phyloP scores from a whole-genome alignment of 2,329 filamentous ascomycete species.

The Ophiostoma piceae region DNA sequence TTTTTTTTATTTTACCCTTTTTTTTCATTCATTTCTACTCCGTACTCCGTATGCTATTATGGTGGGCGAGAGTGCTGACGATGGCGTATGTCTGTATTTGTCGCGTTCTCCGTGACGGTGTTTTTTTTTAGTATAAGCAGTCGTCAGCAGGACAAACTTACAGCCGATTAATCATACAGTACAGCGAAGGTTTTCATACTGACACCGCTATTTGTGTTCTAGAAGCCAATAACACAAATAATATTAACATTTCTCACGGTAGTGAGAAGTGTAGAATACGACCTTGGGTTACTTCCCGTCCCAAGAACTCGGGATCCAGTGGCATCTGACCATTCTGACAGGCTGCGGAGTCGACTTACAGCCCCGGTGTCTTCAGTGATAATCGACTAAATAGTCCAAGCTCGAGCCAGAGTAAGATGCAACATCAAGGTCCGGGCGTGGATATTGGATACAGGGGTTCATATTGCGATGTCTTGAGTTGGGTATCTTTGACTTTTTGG shows the following conservation, averaged over 20 bases:
- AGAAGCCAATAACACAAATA: not conserved
- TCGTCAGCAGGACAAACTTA: too few species aligned
- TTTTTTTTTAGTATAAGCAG: too few species aligned
- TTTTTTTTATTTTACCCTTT: too few species aligned
- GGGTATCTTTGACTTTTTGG: not conserved
- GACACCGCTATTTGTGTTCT: not conserved
- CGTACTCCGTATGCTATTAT: too few species aligned
- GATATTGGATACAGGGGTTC: not conserved
- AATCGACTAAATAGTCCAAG: not conserved
- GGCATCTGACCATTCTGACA: not conserved
- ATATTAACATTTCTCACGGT: not conserved
- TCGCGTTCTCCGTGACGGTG: too few species aligned
- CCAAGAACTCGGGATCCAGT: not conserved
- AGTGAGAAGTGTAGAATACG: conserved; percentile 1
- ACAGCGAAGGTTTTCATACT: not conserved
- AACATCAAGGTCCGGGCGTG: not conserved
- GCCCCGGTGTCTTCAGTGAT: not conserved
- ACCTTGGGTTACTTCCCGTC: not conserved
- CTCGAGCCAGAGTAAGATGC: not conserved
- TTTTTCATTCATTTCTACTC: too few species aligned
- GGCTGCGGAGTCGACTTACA: not conserved
- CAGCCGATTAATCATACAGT: too few species aligned
- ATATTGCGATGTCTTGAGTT: not conserved
- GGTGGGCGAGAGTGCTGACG: too few species aligned
- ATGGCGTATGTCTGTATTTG: too few species aligned